phyloP scores from a whole-genome alignment of 1,284 basidiomycete genomes.

The Boletus semigastroideus region DNA sequence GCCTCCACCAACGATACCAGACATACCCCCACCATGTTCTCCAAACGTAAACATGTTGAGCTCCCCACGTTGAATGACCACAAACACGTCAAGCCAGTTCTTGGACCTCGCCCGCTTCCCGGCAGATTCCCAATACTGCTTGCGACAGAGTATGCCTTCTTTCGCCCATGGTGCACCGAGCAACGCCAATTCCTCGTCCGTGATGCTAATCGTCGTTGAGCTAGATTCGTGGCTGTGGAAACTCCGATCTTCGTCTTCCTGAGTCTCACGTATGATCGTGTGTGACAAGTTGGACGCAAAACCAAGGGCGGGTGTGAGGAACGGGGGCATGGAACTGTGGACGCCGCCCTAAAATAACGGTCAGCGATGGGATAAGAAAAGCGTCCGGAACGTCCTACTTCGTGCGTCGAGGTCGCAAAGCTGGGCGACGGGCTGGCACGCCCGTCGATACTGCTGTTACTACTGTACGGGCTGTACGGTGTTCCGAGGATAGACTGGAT shows the following conservation, averaged over 20 bases:
- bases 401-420: slow-evolving; percentile 75
- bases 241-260: slow-evolving; percentile 87
- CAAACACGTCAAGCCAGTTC: slow-evolving; percentile 91
- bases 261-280: slow-evolving; percentile 92
- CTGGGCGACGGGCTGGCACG: slow-evolving; percentile 82
- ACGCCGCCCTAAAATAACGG: slow-evolving; percentile 35
- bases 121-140: slow-evolving; percentile 88
- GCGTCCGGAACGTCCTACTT: slow-evolving; percentile 49
- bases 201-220: slow-evolving; percentile 75
- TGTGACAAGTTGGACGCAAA: slow-evolving; percentile 96
- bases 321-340: slow-evolving; percentile 54
- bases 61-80: slow-evolving; percentile 92
- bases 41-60: slow-evolving; percentile 95
- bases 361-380: slow-evolving; percentile 11
- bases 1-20: slow-evolving; percentile 81
- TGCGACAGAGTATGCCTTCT: slow-evolving; percentile 92
- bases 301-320: slow-evolving; percentile 81
- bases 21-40: slow-evolving; percentile 56
- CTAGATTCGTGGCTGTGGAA: slow-evolving; percentile 58
- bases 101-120: slow-evolving; percentile 85
- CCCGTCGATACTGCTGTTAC: slow-evolving; percentile 79
- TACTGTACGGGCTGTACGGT: slow-evolving; percentile 72
- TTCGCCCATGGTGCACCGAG: slow-evolving; percentile 98
- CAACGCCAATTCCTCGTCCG: slow-evolving; percentile 92
- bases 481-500: slow-evolving; percentile 73